These are phyloP conservation scores for Ustilago curta DNA, from an alignment of 1,284 basidiomycete genomes.

Conservation along the genomic window DNA sequence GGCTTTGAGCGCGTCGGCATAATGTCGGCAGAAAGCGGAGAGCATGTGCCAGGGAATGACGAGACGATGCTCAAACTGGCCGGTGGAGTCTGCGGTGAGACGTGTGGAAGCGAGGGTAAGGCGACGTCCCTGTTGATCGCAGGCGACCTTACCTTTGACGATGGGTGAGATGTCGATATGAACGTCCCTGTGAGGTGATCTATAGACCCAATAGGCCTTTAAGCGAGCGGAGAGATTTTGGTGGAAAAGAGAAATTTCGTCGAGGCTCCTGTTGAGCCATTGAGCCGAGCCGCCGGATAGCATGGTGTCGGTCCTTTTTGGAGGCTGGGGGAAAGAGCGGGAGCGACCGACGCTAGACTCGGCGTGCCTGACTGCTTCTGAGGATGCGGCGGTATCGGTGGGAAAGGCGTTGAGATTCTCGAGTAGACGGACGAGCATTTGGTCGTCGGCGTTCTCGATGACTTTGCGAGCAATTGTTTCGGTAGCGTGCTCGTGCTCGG, in stretches of 20 bases:
- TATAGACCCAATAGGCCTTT: slow-evolving; percentile 59
- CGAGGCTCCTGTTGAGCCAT: slow-evolving; percentile 51
- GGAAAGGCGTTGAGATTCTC: slow-evolving; percentile 54
- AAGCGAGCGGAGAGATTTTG: slow-evolving; percentile 50
- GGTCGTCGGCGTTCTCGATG: slow-evolving; percentile 46
- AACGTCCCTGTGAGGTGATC: slow-evolving; percentile 46
- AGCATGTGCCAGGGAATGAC: slow-evolving; percentile 51
- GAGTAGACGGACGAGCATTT: slow-evolving; percentile 48
- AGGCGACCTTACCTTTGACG: slow-evolving; percentile 32
- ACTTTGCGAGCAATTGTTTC: slow-evolving; percentile 46
- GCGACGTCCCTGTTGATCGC: slow-evolving; percentile 22
- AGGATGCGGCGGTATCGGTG: slow-evolving; percentile 41
- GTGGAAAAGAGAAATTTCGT: slow-evolving; percentile 53
- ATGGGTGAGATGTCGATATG: slow-evolving; percentile 53
- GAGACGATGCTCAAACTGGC: slow-evolving; percentile 45
- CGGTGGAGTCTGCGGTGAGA: slow-evolving; percentile 35
- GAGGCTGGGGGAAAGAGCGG: slow-evolving; percentile 7
- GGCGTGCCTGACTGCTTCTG: slow-evolving; percentile 18
- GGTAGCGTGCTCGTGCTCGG: slow-evolving; percentile 13
- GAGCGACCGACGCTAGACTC: neutral
- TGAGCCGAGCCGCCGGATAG: slow-evolving; percentile 40
- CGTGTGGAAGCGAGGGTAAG: slow-evolving; percentile 45
- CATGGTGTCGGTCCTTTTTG: slow-evolving; percentile 33
- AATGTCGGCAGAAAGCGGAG: slow-evolving; percentile 45
- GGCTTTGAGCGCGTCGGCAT: slow-evolving; percentile 17